These are phyloP conservation scores for Trichosporon inkin DNA, from an alignment of 1,284 basidiomycete genomes.

Conservation along the genomic window DNA sequence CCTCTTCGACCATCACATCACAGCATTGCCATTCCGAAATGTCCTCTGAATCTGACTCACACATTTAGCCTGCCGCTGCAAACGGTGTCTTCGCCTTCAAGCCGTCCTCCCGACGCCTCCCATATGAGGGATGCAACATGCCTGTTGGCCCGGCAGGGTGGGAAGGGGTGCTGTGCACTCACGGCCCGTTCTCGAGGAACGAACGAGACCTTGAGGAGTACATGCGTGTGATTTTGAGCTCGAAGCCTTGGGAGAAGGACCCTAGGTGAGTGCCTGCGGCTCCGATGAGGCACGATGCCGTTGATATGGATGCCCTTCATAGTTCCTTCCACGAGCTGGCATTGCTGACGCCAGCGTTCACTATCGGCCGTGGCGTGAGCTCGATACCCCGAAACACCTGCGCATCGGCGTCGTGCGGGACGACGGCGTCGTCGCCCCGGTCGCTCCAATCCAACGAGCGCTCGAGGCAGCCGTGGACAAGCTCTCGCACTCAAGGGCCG, in stretches of 20 bases:
- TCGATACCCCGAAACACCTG: slow-evolving; percentile 17
- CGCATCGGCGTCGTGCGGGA: slow-evolving; percentile 48
- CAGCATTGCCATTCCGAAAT: neutral
- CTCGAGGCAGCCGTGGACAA: slow-evolving; percentile 34
- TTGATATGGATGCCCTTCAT: too few relatives aligned
- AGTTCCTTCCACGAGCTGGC: slow-evolving; percentile 16
- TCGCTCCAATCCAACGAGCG: slow-evolving; percentile 45
- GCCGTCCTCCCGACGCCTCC: slow-evolving; percentile 39
- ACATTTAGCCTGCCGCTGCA: slow-evolving; percentile 28
- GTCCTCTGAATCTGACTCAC: neutral
- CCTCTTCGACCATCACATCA: neutral
- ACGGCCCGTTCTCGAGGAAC: slow-evolving; percentile 42
- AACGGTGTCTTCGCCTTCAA: slow-evolving; percentile 46
- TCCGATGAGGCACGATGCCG: slow-evolving; percentile 22
- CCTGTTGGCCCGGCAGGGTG: slow-evolving; percentile 24
- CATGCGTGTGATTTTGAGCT: slow-evolving; percentile 33
- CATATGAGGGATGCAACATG: slow-evolving; percentile 35
- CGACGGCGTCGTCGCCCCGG: slow-evolving; percentile 48
- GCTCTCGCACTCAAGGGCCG: slow-evolving; percentile 21
- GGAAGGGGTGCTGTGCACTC: slow-evolving; percentile 37
- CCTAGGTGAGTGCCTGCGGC: slow-evolving; percentile 24
- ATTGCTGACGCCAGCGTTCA: neutral
- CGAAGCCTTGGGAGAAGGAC: slow-evolving; percentile 43
- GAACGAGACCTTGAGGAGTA: slow-evolving; percentile 44
- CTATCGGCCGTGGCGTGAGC: neutral